Evolutionary conservation across 257 asterid genomes (phyloP).

Genomic region (Solanum megistacrolobum): DNA sequence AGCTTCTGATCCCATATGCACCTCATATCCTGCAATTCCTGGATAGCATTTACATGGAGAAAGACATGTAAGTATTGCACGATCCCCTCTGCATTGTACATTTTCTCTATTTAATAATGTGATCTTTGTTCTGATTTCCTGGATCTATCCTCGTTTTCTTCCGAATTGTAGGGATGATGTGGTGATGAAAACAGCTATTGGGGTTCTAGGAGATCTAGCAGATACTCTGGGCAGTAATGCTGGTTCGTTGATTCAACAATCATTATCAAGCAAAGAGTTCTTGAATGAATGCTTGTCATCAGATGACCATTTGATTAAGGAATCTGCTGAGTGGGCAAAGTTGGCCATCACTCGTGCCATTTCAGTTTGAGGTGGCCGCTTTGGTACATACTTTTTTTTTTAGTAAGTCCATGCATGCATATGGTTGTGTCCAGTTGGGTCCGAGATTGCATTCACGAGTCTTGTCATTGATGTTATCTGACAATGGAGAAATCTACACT

Average conservation of each 20-base stretch:
- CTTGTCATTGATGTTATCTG: constrained; percentile 54
- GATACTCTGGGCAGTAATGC: constrained; percentile 90
- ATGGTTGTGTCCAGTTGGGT: constrained; percentile 69
- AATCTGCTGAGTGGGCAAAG: constrained; percentile 97
- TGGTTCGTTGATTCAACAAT: constrained; percentile 71
- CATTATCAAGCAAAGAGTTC: constrained; percentile 73
- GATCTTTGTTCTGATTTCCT: background rate
- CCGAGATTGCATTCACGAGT: constrained; percentile 45
- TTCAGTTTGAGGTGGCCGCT: constrained; percentile 52
- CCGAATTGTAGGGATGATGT: constrained; percentile 68
- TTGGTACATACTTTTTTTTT: constrained; percentile 34
- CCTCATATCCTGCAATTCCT: constrained; percentile 79
- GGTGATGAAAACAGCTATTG: constrained; percentile 89
- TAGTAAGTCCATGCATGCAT: constrained; percentile 69
- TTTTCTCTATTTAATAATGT: background rate
- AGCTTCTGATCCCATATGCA: constrained; percentile 60
- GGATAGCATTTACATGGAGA: constrained; percentile 70
- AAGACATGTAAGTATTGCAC: constrained; percentile 49
- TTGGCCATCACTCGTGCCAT: constrained; percentile 82
- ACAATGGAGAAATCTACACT: constrained; percentile 44
- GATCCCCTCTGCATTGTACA: background rate
- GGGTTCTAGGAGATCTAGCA: constrained; percentile 88
- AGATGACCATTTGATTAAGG: constrained; percentile 80
- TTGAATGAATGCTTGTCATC: constrained; percentile 80
- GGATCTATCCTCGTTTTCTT: background rate